A percentile compares a stretch with the other conserved stretches of the same genome.
These are phyloP conservation scores for Fusarium poae DNA, from an alignment of 2,329 filamentous ascomycete species.

Conservation along the genomic window DNA sequence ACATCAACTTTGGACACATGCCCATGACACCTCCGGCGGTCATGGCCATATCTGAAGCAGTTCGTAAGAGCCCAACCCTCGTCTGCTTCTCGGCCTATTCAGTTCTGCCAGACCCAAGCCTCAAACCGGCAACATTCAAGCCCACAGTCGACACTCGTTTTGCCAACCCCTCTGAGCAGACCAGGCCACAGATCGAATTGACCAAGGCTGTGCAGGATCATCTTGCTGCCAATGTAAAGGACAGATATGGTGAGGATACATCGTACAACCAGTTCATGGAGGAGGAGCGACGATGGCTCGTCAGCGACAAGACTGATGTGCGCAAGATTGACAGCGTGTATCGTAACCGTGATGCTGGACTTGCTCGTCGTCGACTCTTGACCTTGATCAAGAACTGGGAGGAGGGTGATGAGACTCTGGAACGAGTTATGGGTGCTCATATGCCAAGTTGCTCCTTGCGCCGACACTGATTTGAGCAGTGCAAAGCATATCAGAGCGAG, in stretches of 20 bases:
- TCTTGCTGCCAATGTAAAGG: constrained; percentile 51
- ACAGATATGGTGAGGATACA: constrained; percentile 50
- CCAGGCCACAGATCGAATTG: constrained; percentile 44
- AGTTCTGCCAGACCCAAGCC: constrained; percentile 51
- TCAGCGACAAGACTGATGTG: constrained; percentile 56
- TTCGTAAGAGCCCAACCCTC: constrained; percentile 51
- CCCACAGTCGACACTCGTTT: constrained; percentile 49
- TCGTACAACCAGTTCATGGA: constrained; percentile 52
- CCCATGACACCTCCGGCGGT: constrained; percentile 51
- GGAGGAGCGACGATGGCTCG: constrained; percentile 57
- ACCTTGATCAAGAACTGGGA: constrained; percentile 57
- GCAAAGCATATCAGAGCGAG: background rate
- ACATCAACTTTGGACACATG: constrained; percentile 59
- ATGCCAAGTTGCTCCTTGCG: constrained; percentile 48
- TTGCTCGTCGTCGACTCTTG: constrained; percentile 53
- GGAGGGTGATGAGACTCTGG: constrained; percentile 56
- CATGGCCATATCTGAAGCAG: constrained; percentile 48
- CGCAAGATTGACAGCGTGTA: constrained; percentile 61
- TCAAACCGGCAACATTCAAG: constrained; percentile 46
- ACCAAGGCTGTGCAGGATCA: constrained; percentile 51
- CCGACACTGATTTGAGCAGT: constrained; percentile 18
- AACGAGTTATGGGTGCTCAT: constrained; percentile 53
- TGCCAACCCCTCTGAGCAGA: constrained; percentile 43
- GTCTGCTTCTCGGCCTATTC: constrained; percentile 56
- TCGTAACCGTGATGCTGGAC: constrained; percentile 57